Evolutionary conservation across 352 stramenopile species (phyloP), one percentile per base, ranked within the genome.

Genomic region (Phytophthora podocarpi): DNA sequence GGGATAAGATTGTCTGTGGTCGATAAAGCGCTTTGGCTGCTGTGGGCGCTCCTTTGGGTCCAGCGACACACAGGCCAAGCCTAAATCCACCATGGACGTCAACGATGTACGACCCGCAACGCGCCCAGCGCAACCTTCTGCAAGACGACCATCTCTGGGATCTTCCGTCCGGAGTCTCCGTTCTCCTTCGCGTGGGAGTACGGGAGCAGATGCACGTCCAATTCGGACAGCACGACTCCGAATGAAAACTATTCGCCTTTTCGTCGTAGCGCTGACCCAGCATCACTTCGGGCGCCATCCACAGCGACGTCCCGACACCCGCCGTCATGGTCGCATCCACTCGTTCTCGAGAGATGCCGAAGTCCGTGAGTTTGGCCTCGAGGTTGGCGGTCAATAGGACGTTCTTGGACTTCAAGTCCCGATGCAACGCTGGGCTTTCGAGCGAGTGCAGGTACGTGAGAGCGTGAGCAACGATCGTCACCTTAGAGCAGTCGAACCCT

Each of bases 311-410:
- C n/a, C n/a, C n/a, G n/a, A n/a, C n/a, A n/a, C 53, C n/a, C 65
- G 59, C 67, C 10, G 72, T 77, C 67, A 80, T 76, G 0, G 64
- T 72, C 15, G 36, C 51, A 23, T 57, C 67, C 15, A 35, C 47
- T 34, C 27, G 51, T 39, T 60, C 56, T 27, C 48, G 53, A 42
- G 67, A 70, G 1, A 77, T 58, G 5, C 67, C 64, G 51, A 85
- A 85, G 37, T 82, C 72, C 9, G 64, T 76, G n/a, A 82, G 35
- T 24, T 82, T 82, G 39, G 72, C 67, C 26, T 77, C 50, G 9
- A 70, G 39, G 0, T 64, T 9, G 2, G 35, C 45, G 0, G 30
- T 53, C 16, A 81, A 40, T 2, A 81, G 48, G 2, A 77, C 47
- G 10, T 60, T 60, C 51, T 51, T 60, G 7, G 51, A 60, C 12